These are phyloP conservation scores for Botrytis galanthina DNA, from an alignment of 2,329 filamentous ascomycete genomes.

Conservation along the genomic window DNA sequence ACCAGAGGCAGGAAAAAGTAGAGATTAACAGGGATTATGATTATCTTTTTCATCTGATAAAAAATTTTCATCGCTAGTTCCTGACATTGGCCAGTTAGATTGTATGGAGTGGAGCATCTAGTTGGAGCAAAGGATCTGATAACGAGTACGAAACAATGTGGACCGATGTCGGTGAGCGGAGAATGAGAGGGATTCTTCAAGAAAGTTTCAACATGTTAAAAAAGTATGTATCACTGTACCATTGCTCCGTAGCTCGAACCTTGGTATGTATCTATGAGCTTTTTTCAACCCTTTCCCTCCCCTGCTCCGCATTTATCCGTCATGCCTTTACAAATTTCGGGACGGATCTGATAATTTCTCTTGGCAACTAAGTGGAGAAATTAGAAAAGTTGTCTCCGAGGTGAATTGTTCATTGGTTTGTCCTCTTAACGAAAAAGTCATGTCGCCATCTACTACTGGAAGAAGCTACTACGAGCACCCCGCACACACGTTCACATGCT, in stretches of 20 bases:
- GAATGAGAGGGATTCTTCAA: not conserved
- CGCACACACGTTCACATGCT: not conserved
- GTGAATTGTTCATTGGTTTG: not conserved
- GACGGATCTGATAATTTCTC: conserved; percentile 22
- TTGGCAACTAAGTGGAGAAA: conserved; percentile 13
- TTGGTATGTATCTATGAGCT: not conserved
- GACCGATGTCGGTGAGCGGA: conserved; percentile 15
- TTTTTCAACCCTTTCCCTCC: not conserved
- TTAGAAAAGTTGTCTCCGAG: not conserved
- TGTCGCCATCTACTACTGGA: not conserved
- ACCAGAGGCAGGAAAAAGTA: not conserved
- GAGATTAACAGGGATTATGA: conserved; percentile 13
- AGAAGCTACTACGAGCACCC: not conserved
- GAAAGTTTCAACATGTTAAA: not conserved
- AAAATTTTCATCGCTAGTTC: conserved; percentile 15
- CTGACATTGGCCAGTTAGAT: not conserved
- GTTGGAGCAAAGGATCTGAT: conserved; percentile 13
- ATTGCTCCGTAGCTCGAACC: not conserved
- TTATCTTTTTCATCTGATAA: conserved; percentile 22
- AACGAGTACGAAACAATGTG: conserved; percentile 14
- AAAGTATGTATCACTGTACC: not conserved
- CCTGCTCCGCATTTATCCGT: conserved; percentile 12
- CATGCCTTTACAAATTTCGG: conserved; percentile 4
- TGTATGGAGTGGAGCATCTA: not conserved
- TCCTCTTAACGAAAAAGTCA: not conserved